Conservation (phyloP, 306 rosid species). For the Vigna reflexopilosa region DNA sequence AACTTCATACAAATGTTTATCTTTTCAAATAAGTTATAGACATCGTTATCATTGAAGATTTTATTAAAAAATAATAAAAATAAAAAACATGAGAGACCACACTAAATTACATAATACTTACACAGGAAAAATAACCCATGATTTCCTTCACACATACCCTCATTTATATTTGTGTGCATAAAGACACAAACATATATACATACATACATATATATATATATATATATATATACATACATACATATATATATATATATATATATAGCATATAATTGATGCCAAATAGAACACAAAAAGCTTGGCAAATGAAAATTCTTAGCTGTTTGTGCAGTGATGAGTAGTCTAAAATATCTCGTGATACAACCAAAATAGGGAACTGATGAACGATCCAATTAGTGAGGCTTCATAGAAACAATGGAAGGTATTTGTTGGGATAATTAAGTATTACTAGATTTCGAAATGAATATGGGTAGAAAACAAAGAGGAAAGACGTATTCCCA, state of each 20-base stretch:
- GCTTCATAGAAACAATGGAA: constrained; percentile 6
- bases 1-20: neutral
- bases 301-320: neutral
- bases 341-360: neutral
- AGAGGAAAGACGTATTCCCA: constrained; percentile 2
- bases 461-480: neutral
- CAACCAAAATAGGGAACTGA: neutral
- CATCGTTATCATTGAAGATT: no score
- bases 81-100: no score
- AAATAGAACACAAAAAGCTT: neutral
- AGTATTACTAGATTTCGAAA: neutral
- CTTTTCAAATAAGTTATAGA: no score
- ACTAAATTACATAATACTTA: no score
- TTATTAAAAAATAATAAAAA: no score
- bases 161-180: no score
- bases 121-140: no score
- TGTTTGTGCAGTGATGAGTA: neutral
- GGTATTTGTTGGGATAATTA: neutral
- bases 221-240: no score
- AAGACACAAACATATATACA: no score
- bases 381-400: neutral
- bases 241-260: no score
- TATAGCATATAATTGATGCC: constrained; percentile 1
- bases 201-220: no score
- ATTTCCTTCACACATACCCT: no score